A percentile compares a stretch with the other conserved stretches of the same genome.
Evolutionary conservation across 805 yeast species (phyloP).

Genomic region (Candida railenensis): DNA sequence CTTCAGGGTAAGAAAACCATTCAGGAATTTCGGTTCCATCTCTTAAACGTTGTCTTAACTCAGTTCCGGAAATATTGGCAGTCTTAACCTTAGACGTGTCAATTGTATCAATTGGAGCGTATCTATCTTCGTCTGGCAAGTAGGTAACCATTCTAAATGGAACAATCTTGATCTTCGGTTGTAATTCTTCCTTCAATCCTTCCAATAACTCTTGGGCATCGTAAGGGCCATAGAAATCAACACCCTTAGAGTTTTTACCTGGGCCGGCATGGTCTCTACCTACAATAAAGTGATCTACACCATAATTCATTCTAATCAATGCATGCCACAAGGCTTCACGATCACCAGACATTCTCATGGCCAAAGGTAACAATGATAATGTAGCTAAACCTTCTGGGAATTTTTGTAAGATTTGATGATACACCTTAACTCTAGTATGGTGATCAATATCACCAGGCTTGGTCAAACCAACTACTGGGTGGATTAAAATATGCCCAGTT

Average conservation of each 20-base stretch:
- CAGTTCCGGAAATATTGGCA: conserved; percentile 92
- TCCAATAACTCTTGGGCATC: conserved; percentile 92
- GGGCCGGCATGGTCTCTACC: conserved; percentile 99
- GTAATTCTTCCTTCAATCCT: conserved; percentile 70
- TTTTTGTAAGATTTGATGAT: conserved; percentile 86
- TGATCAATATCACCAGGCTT: conserved; percentile 98
- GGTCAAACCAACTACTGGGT: conserved; percentile 95
- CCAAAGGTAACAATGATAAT: conserved; percentile 83
- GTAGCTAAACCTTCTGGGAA: conserved; percentile 94
- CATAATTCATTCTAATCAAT: conserved; percentile 91
- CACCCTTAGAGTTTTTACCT: conserved; percentile 82
- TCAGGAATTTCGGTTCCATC: conserved; percentile 88
- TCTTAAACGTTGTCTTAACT: conserved; percentile 81
- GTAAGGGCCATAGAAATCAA: conserved; percentile 93
- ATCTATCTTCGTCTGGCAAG: conserved; percentile 91
- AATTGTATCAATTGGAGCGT: conserved; percentile 92
- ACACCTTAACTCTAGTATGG: conserved; percentile 94
- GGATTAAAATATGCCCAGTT: conserved; percentile 73
- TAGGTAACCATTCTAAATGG: conserved; percentile 98
- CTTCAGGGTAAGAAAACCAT: conserved; percentile 98
- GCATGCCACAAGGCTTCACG: conserved; percentile 99
- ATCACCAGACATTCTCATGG: conserved; percentile 99
- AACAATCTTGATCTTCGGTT: conserved; percentile 70
- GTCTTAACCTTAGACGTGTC: conserved; percentile 72
- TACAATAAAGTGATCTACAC: conserved; percentile 95